These are phyloP conservation scores for Venturia effusa DNA, from an alignment of 2,329 filamentous ascomycete species.

Conservation along the genomic window DNA sequence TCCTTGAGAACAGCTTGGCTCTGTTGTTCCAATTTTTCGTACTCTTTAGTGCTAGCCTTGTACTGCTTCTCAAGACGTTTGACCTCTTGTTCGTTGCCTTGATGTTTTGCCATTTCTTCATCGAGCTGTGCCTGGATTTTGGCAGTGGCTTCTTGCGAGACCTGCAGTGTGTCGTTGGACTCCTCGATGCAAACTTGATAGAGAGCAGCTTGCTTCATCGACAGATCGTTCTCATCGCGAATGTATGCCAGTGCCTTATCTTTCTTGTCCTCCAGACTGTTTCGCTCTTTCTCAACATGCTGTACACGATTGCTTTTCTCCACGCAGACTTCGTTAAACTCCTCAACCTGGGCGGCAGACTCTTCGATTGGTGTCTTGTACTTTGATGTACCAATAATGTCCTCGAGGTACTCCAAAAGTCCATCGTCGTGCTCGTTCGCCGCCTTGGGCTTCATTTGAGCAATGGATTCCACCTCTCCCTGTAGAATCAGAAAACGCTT, in stretches of 20 bases:
- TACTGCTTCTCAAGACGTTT: constrained; percentile 80
- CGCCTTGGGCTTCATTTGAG: constrained; percentile 98
- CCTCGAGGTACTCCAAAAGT: constrained; percentile 89
- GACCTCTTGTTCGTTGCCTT: constrained; percentile 81
- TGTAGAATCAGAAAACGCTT: constrained; percentile 97
- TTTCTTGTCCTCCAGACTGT: constrained; percentile 88
- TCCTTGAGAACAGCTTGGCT: constrained; percentile 73
- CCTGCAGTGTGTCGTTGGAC: constrained; percentile 76
- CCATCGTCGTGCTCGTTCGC: constrained; percentile 92
- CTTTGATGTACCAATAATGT: constrained; percentile 97
- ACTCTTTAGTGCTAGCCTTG: constrained; percentile 71
- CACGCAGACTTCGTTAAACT: constrained; percentile 83
- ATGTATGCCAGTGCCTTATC: constrained; percentile 84
- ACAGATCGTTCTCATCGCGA: constrained; percentile 85
- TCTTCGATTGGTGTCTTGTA: constrained; percentile 98
- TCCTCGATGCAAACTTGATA: constrained; percentile 89
- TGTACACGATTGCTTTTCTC: constrained; percentile 95
- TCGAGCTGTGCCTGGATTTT: constrained; percentile 84
- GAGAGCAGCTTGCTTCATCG: constrained; percentile 76
- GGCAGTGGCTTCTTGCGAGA: constrained; percentile 81
- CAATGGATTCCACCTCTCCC: constrained; percentile 96
- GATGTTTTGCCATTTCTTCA: constrained; percentile 79
- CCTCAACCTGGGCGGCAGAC: constrained; percentile 78
- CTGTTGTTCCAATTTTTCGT: constrained; percentile 70
- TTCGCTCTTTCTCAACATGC: constrained; percentile 96